These are phyloP conservation scores for Ophiostoma pallidulum DNA, from an alignment of 2,329 filamentous ascomycete species.

Conservation along the genomic window DNA sequence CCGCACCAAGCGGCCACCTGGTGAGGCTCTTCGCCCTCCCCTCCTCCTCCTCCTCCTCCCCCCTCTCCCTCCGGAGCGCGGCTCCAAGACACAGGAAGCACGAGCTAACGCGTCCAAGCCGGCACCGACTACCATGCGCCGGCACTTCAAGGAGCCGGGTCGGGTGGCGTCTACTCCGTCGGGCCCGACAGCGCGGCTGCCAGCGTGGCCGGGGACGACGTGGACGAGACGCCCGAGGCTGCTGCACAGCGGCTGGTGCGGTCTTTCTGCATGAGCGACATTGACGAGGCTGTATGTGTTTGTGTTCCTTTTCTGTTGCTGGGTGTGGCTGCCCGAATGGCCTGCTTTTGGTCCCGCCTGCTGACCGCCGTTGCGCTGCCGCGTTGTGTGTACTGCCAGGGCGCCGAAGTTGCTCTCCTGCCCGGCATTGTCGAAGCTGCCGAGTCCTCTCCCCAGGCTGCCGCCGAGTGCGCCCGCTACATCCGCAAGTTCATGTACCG, in stretches of 20 bases:
- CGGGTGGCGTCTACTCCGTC: background rate
- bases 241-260: slow-evolving; percentile 13
- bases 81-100: no score
- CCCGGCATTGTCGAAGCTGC: slow-evolving; percentile 90
- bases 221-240: slow-evolving; percentile 12
- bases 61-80: no score
- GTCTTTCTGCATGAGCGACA: slow-evolving; percentile 15
- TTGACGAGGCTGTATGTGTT: slow-evolving; percentile 10
- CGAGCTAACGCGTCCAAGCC: background rate
- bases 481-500: slow-evolving; percentile 76
- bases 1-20: slow-evolving; percentile 5
- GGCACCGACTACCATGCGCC: background rate
- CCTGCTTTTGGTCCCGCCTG: no score
- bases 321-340: background rate
- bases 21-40: background rate
- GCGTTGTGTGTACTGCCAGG: slow-evolving; percentile 46
- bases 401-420: slow-evolving; percentile 84
- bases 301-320: background rate
- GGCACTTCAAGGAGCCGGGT: background rate
- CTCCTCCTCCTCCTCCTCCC: no score
- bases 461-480: slow-evolving; percentile 66
- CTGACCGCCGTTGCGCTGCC: background rate
- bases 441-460: slow-evolving; percentile 82
- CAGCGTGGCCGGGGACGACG: background rate
- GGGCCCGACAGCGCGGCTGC: background rate